phyloP scores from a whole-genome alignment of 176 grass and related monocot genomes.

The Puccinellia tenuiflora region DNA sequence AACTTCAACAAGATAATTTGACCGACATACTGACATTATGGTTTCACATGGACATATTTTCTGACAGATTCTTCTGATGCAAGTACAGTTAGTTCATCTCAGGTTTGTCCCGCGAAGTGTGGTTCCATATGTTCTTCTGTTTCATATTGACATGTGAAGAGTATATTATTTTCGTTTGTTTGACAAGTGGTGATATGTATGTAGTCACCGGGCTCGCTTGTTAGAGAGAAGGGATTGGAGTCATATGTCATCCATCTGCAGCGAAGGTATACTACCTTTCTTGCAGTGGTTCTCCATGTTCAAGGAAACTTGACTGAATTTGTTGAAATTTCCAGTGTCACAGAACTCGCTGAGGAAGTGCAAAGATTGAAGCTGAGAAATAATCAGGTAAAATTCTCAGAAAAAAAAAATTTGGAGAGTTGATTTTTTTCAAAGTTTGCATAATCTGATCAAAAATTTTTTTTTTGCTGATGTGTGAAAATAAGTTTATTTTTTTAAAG shows the following conservation, averaged over 20 bases:
- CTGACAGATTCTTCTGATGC: conserved; percentile 41
- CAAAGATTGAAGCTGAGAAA: conserved; percentile 59
- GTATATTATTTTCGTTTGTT: not conserved
- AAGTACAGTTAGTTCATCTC: conserved; percentile 39
- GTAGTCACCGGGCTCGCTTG: conserved; percentile 42
- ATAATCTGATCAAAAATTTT: not conserved
- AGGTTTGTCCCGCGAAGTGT: conserved; percentile 41
- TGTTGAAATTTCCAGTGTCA: conserved; percentile 45
- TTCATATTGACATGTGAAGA: not conserved
- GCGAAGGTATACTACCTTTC: conserved; percentile 48
- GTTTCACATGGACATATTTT: conserved; percentile 25
- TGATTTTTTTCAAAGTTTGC: not conserved
- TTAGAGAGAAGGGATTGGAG: conserved; percentile 70
- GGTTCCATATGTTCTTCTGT: not conserved
- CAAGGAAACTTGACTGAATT: conserved; percentile 6
- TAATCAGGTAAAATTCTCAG: conserved; percentile 38
- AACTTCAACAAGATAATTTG: not conserved
- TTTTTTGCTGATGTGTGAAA: not conserved
- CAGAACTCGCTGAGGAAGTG: conserved; percentile 62
- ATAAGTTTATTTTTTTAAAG: not conserved
- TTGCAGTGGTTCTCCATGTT: not conserved
- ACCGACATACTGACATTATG: conserved; percentile 34
- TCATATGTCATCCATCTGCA: conserved; percentile 55
- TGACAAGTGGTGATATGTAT: conserved; percentile 15
- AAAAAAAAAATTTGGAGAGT: conserved; percentile 9